These are phyloP conservation scores for Aspergillus nanangensis DNA, from an alignment of 495 filamentous ascomycete genomes.

Conservation along the genomic window DNA sequence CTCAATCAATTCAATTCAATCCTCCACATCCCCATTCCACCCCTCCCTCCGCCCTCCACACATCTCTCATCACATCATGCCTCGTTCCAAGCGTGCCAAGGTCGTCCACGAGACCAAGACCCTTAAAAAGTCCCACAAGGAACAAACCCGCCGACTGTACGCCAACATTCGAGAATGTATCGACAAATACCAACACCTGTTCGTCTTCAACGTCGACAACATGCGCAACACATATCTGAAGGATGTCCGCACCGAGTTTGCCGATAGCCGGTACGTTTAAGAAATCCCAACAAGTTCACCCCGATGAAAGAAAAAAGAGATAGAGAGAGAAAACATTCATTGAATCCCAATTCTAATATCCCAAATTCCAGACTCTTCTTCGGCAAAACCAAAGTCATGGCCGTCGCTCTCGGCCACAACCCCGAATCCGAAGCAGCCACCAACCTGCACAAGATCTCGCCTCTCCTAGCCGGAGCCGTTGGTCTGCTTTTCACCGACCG, in stretches of 20 bases:
- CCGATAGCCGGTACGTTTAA: constrained; percentile 69
- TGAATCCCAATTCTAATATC: constrained; percentile 1
- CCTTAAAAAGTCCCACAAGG: constrained; percentile 82
- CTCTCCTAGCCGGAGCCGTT: constrained; percentile 74
- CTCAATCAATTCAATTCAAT: neutral
- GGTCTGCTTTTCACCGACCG: constrained; percentile 89
- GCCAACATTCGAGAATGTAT: constrained; percentile 81
- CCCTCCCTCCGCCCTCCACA: neutral
- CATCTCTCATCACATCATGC: constrained; percentile 58
- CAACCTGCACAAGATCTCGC: constrained; percentile 62
- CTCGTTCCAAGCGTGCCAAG: constrained; percentile 89
- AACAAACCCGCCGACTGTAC: constrained; percentile 84
- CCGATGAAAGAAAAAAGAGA: neutral
- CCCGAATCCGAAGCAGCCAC: constrained; percentile 72
- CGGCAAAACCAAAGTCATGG: constrained; percentile 98
- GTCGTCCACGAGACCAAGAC: constrained; percentile 86
- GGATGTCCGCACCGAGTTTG: constrained; percentile 77
- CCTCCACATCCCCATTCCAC: neutral
- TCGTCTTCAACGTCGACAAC: constrained; percentile 92
- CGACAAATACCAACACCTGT: constrained; percentile 81
- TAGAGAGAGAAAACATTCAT: too few species aligned
- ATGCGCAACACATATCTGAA: constrained; percentile 99
- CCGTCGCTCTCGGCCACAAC: constrained; percentile 75
- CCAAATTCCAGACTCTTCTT: constrained; percentile 84
- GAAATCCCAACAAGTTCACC: too few species aligned